Conservation (phyloP, 1,284 basidiomycete genomes). For the Ganoderma leucocontextum region DNA sequence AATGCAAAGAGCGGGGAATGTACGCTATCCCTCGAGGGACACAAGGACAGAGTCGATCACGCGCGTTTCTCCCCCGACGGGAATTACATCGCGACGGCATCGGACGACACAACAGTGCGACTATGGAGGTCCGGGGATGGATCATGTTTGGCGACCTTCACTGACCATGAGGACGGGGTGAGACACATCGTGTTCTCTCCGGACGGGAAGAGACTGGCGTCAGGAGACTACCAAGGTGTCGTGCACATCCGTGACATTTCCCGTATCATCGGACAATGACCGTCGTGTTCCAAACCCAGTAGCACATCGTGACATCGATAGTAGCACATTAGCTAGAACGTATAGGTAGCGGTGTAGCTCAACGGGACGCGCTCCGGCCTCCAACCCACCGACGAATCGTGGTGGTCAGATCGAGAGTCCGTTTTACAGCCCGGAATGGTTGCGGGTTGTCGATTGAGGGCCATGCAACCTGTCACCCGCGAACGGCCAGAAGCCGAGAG, state of each 20-base stretch:
- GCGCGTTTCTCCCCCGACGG: constrained; percentile 3
- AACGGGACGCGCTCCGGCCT: neutral
- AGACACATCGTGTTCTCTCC: neutral
- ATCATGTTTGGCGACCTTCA: neutral
- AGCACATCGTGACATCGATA: neutral
- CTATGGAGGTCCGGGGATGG: neutral
- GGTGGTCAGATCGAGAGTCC: too few species aligned
- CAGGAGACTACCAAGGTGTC: neutral
- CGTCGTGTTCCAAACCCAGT: neutral
- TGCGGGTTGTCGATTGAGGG: too few species aligned
- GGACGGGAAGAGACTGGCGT: neutral
- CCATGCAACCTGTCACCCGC: too few species aligned
- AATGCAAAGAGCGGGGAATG: neutral
- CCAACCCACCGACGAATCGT: too few species aligned
- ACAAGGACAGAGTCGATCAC: neutral
- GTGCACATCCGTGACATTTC: neutral
- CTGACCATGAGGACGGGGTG: neutral
- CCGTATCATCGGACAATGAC: neutral
- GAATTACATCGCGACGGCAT: constrained; percentile 1
- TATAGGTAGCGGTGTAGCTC: neutral
- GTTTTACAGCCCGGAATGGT: too few species aligned
- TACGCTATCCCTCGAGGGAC: neutral
- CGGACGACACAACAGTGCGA: neutral
- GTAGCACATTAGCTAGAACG: neutral
- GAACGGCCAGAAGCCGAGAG: neutral